Evolutionary conservation across 179 eudicot species (phyloP), one percentile per base, ranked within the genome.

Genomic region (Spinacia oleracea): DNA sequence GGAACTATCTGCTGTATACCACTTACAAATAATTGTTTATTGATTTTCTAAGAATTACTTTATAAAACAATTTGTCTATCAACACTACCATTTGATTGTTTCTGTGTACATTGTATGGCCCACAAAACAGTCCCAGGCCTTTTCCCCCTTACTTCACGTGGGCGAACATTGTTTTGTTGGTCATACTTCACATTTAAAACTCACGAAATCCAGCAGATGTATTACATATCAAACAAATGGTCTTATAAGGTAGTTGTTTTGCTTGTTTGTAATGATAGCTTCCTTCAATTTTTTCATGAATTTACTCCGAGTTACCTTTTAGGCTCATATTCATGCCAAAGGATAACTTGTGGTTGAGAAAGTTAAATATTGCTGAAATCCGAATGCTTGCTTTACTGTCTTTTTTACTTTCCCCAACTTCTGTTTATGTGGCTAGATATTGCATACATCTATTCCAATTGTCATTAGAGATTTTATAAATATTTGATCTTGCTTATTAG

Each of bases 401-500:
- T 40, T 64, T 23, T 40, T 25, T 42, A 11, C 11, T 20, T 60
- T 1, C 34, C 42, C 59, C 40, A 16, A 7, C 20, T 9, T 21
- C 29, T 43, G 29, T 35, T 60, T 60, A 15, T 53, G 35, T 10
- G 66, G 32, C 16, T 18, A 11, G 53, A 38, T 31, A 42, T 9
- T 20, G 45, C 27, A 45, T 35, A 31, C 34, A 48, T 43, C 20
- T 43, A 38, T 27, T 74, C 29, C n/a, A 6, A 51, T 34, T 5
- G 62, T 51, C 66, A 62, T 29, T 16, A 48, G 29, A 60, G 31
- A 40, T 63, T 51, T 31, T 56, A 20, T 48, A 34, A 27, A 27
- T 79, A 14, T 51, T 40, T 29, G n/a, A 8, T 35, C 51, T 77
- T 80, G 7, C n/a, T 80, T 58, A 7, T 15, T 73, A 83, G 86